Conservation (phyloP, 306 rosid genomes). For the Pterocarpus santalinus region DNA sequence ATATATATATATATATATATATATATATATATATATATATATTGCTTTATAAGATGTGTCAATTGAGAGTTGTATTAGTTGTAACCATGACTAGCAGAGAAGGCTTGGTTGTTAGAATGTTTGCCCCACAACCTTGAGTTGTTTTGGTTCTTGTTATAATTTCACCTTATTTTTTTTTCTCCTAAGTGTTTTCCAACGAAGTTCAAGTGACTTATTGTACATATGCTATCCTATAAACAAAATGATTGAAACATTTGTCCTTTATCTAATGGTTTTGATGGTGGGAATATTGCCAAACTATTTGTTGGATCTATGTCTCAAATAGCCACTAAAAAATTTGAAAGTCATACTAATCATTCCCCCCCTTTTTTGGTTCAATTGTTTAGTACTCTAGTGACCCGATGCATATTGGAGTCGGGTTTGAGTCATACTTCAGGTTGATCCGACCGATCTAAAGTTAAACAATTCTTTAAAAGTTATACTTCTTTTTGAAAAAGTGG, state of each 20-base stretch:
- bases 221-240: background rate
- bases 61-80: conserved; percentile 5
- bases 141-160: conserved; percentile 13
- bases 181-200: background rate
- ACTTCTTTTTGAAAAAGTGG: no score
- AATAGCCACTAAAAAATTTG: conserved; percentile 88
- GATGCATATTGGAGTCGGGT: no score
- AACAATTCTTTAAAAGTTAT: no score
- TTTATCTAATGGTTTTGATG: conserved; percentile 65
- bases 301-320: conserved; percentile 92
- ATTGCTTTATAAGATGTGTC: conserved; percentile 30
- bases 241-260: conserved; percentile 6
- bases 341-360: conserved; percentile 41
- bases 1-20: no score
- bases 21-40: no score
- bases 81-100: conserved; percentile 20
- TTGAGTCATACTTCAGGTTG: no score
- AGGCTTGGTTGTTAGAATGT: conserved; percentile 21
- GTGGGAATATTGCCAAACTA: conserved; percentile 81
- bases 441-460: no score
- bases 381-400: background rate
- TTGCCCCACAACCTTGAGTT: background rate
- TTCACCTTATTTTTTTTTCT: background rate
- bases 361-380: background rate
- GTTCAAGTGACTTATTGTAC: background rate